Conservation (phyloP, 805 yeast genomes). For the Hanseniaspora hatyaiensis region DNA sequence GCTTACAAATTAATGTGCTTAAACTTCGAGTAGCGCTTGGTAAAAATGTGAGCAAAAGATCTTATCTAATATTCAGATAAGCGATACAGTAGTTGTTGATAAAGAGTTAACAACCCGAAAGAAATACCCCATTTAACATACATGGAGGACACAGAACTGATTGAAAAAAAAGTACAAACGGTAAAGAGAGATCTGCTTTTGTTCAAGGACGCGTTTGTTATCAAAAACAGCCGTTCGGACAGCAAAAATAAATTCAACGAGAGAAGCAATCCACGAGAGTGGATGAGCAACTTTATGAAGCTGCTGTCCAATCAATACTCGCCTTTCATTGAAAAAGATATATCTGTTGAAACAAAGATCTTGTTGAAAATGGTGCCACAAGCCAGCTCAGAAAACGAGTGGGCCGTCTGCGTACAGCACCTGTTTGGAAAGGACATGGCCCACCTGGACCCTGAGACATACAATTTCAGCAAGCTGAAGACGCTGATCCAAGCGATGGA, state of each 20-base stretch:
- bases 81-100: not conserved
- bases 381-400: not conserved
- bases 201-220: not conserved
- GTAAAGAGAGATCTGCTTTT: not conserved
- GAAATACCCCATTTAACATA: no score
- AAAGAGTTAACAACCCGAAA: no score
- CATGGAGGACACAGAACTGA: no score
- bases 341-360: not conserved
- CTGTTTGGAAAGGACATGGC: not conserved
- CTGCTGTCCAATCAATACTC: not conserved
- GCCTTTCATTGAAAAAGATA: not conserved
- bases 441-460: not conserved
- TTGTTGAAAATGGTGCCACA: not conserved
- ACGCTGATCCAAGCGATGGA: not conserved
- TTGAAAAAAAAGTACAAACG: no score
- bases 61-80: not conserved
- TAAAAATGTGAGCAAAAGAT: no score
- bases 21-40: no score
- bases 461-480: not conserved
- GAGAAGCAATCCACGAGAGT: constrained; percentile 1
- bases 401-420: not conserved
- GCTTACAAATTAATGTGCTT: no score
- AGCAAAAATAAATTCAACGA: not conserved
- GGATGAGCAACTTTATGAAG: constrained; percentile 3
- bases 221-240: not conserved